Evolutionary conservation across 176 grass and related monocot species (phyloP), one percentile per base, ranked within the genome.

Genomic region (Otatea glauca): DNA sequence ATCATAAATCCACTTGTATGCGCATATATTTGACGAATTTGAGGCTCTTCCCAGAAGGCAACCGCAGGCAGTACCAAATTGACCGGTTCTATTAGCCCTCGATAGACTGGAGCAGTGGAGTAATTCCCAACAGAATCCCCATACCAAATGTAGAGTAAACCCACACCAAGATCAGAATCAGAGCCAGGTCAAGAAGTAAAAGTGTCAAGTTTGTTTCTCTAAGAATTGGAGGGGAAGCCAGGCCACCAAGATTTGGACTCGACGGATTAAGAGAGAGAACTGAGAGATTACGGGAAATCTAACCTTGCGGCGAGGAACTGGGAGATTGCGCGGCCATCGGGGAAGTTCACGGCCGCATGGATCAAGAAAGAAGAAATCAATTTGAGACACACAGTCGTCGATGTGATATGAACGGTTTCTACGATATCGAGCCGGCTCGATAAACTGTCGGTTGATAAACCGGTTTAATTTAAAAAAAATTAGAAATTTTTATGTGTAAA

Each of bases 291-390:
- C 14, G 51, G 24, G 14, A 35, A 83, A 53, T 38, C 54, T 70
- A 34, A 90, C 83, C 78, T 82, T 86, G 88, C 6, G 73, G 72
- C 0, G 78, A 62, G 65, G 83, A 56, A 50, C 54, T 72, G 7
- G 82, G 70, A 16, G 87, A 69, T 72, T 81, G 82, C 20, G 65
- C 82, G 61, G 76, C 76, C 87, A 85, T 89, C 5, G 50, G 60
- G 68, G 55, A 43, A 38, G 39, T 34, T 86, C 72, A 39, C 43
- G 7, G 67, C 65, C 55, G 4, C 71, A 70, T 55, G 32, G 45
- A 70, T 20, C 43, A 38, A 13, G 23, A 29, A 29, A 29, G 29
- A 29, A 29, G 29, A 29, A 29, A 29, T 29, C 29, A 29, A 29
- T 29, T 29, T 29, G 29, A 29, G 29, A 29, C 29, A 29, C 29